Conservation (phyloP, 352 stramenopile species). For the Phytopythium sindhum region DNA sequence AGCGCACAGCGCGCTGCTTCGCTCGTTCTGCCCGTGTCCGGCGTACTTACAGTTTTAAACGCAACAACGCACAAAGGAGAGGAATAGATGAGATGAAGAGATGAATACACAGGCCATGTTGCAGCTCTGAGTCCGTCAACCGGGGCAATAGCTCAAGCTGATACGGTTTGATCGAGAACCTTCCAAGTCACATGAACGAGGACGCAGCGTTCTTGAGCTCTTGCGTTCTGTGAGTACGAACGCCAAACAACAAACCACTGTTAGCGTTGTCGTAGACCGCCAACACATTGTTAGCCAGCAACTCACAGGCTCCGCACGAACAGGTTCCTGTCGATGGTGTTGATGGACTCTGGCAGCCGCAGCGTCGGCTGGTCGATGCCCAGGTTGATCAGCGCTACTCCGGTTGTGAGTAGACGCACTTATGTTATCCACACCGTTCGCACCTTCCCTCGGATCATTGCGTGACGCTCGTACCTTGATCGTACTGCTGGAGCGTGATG, state of each 20-base stretch:
- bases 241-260: neutral
- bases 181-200: slow-evolving; percentile 51
- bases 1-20: slow-evolving; percentile 38
- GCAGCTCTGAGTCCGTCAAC: neutral
- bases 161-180: neutral
- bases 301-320: slow-evolving; percentile 73
- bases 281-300: neutral
- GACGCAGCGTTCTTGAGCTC: slow-evolving; percentile 66
- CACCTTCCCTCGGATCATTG: neutral
- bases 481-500: slow-evolving; percentile 63
- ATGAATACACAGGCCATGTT: neutral
- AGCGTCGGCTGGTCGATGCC: slow-evolving; percentile 66
- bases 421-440: neutral
- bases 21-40: slow-evolving; percentile 53
- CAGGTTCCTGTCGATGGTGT: slow-evolving; percentile 46
- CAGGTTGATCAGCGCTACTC: slow-evolving; percentile 46
- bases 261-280: neutral
- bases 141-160: neutral
- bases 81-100: neutral
- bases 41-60: slow-evolving; percentile 48
- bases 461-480: slow-evolving; percentile 40
- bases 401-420: neutral
- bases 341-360: slow-evolving; percentile 57
- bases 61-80: neutral
- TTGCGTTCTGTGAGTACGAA: slow-evolving; percentile 32